phyloP scores from a whole-genome alignment of 192 early-diverging fungal species.

The Backusella westeae region DNA sequence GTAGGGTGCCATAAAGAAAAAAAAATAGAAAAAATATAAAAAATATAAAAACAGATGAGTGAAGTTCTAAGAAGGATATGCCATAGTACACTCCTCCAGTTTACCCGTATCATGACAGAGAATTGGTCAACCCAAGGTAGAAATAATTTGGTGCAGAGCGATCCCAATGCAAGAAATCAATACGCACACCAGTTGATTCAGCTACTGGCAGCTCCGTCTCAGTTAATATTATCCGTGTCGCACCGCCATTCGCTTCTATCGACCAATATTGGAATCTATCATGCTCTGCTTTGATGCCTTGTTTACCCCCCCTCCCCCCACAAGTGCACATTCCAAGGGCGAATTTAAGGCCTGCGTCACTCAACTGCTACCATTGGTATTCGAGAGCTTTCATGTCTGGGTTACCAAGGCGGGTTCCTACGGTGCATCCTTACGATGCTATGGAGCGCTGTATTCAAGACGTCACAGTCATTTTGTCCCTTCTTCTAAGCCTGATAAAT shows the following conservation, averaged over 20 bases:
- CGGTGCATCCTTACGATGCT: too few species aligned
- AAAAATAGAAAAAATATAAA: too few species aligned
- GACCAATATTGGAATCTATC: conserved; percentile 34
- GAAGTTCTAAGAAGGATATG: too few species aligned
- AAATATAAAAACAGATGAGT: too few species aligned
- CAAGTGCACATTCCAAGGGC: too few species aligned
- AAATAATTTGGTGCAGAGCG: background rate
- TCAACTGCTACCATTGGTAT: too few species aligned
- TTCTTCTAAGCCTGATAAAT: conserved; percentile 39
- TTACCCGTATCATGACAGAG: conserved; percentile 23
- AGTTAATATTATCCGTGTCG: conserved; percentile 1
- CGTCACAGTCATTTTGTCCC: conserved; percentile 37
- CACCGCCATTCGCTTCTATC: conserved; percentile 20
- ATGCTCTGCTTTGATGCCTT: conserved; percentile 11
- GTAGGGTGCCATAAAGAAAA: too few species aligned
- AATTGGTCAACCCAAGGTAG: conserved; percentile 19
- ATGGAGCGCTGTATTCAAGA: too few species aligned
- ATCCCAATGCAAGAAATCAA: conserved; percentile 1
- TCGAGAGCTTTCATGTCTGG: too few species aligned
- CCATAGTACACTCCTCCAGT: conserved; percentile 8
- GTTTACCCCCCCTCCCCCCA: too few species aligned
- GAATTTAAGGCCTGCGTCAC: too few species aligned
- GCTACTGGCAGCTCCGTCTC: conserved; percentile 5
- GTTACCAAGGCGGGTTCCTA: too few species aligned
- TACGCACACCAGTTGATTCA: conserved; percentile 15